Evolutionary conservation across 768 basidiomycete species (phyloP).

Genomic region (Mycena albidolilacea): DNA sequence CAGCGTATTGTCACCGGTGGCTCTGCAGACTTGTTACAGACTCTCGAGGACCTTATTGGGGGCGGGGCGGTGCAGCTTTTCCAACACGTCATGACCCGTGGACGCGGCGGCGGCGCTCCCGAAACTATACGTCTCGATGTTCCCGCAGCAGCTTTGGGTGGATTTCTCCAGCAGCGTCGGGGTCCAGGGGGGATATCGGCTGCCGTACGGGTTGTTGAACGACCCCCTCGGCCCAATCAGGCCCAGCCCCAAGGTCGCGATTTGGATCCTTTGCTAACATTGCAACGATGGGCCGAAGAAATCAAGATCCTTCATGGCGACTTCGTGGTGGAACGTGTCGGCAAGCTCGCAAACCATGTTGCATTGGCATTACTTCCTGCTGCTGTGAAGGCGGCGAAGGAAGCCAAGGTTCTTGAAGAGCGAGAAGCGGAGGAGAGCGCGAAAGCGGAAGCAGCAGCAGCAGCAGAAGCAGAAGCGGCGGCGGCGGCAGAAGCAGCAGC

Average conservation of each 20-base stretch:
- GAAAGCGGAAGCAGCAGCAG: slow-evolving; percentile 47
- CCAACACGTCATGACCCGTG: slow-evolving; percentile 82
- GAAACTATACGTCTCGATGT: slow-evolving; percentile 87
- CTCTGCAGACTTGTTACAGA: slow-evolving; percentile 76
- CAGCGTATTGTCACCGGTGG: slow-evolving; percentile 69
- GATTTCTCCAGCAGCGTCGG: slow-evolving; percentile 64
- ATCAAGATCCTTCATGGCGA: slow-evolving; percentile 85
- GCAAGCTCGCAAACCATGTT: slow-evolving; percentile 80
- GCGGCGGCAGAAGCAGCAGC: slow-evolving; percentile 44
- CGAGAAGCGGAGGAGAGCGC: slow-evolving; percentile 60
- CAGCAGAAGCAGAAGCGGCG: slow-evolving; percentile 46
- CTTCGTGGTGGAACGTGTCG: slow-evolving; percentile 76
- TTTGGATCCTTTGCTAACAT: slow-evolving; percentile 84
- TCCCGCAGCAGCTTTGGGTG: slow-evolving; percentile 73
- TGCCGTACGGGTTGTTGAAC: slow-evolving; percentile 73
- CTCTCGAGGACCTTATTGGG: slow-evolving; percentile 87
- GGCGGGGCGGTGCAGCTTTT: slow-evolving; percentile 87
- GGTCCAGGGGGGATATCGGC: slow-evolving; percentile 64
- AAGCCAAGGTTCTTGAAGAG: slow-evolving; percentile 71
- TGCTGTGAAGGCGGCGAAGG: slow-evolving; percentile 75
- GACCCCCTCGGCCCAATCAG: slow-evolving; percentile 57
- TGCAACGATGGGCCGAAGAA: slow-evolving; percentile 93
- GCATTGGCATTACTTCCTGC: slow-evolving; percentile 83
- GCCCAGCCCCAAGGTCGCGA: slow-evolving; percentile 67
- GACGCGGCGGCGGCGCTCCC: slow-evolving; percentile 64